phyloP scores from a whole-genome alignment of 2,329 filamentous ascomycete species.

The Epichloe aotearoae region DNA sequence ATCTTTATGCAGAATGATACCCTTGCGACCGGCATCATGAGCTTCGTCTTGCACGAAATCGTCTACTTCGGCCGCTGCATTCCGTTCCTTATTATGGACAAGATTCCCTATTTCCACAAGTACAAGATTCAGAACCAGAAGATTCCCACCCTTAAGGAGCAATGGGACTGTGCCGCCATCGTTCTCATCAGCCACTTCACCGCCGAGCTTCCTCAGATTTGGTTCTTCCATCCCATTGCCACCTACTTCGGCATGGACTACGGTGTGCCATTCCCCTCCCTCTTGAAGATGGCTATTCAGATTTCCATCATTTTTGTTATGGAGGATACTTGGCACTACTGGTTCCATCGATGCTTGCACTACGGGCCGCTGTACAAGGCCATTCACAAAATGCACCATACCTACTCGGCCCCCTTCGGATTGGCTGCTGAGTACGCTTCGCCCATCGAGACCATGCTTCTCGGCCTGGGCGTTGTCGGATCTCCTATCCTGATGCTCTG shows the following conservation, averaged over 20 bases:
- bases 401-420: conserved; percentile 94
- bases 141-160: conserved; percentile 82
- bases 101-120: conserved; percentile 73
- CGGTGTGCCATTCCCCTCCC: conserved; percentile 72
- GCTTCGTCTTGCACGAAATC: conserved; percentile 85
- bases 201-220: conserved; percentile 95
- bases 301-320: conserved; percentile 89
- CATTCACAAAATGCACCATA: conserved; percentile 98
- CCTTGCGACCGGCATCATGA: conserved; percentile 93
- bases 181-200: conserved; percentile 95
- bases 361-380: conserved; percentile 90
- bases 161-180: conserved; percentile 86
- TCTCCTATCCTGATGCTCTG: conserved; percentile 73
- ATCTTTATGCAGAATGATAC: conserved; percentile 96
- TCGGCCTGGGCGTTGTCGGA: conserved; percentile 76
- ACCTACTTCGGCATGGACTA: conserved; percentile 84
- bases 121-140: conserved; percentile 92
- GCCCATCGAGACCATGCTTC: conserved; percentile 90
- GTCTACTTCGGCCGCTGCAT: conserved; percentile 88
- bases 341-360: conserved; percentile 84
- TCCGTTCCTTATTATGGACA: conserved; percentile 87
- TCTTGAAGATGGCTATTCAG: conserved; percentile 79
- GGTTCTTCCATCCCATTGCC: conserved; percentile 96
- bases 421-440: conserved; percentile 95
- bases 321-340: conserved; percentile 98